Evolutionary conservation across 495 filamentous ascomycete genomes (phyloP).

Genomic region (Penicillium antarcticum): DNA sequence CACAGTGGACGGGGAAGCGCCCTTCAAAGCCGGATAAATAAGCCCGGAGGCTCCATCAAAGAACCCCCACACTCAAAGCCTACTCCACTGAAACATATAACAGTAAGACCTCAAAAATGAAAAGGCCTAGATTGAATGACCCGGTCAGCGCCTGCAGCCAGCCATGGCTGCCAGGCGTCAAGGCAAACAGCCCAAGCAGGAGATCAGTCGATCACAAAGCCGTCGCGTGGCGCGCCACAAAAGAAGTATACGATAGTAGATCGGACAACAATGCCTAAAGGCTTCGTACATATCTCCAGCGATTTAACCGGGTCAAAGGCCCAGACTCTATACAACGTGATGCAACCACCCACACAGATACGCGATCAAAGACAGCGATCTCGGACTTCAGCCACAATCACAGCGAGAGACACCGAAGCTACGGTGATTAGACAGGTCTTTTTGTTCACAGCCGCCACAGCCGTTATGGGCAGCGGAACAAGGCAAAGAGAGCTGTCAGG

Average conservation of each 20-base stretch:
- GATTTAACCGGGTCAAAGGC: neutral
- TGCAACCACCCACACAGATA: neutral
- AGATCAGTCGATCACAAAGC: neutral
- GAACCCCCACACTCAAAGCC: neutral
- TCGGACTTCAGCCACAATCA: constrained; percentile 23
- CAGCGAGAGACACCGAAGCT: constrained; percentile 16
- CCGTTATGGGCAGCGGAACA: constrained; percentile 15
- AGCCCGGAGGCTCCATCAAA: neutral
- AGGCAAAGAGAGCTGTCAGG: constrained; percentile 22
- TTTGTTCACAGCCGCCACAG: constrained; percentile 21
- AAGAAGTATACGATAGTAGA: neutral
- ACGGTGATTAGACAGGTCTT: constrained; percentile 12
- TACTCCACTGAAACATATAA: no score
- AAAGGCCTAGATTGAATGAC: neutral
- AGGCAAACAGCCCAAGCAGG: neutral
- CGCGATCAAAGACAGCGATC: constrained; percentile 18
- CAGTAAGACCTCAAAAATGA: neutral
- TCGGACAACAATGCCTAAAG: neutral
- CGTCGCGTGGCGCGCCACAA: neutral
- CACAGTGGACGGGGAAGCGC: constrained; percentile 1
- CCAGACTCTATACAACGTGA: neutral
- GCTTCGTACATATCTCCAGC: neutral
- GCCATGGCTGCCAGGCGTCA: neutral
- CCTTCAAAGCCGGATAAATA: neutral
- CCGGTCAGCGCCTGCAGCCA: neutral